phyloP scores from a whole-genome alignment of 1,139 yeast species.

The Debaryomyces fabryi region DNA sequence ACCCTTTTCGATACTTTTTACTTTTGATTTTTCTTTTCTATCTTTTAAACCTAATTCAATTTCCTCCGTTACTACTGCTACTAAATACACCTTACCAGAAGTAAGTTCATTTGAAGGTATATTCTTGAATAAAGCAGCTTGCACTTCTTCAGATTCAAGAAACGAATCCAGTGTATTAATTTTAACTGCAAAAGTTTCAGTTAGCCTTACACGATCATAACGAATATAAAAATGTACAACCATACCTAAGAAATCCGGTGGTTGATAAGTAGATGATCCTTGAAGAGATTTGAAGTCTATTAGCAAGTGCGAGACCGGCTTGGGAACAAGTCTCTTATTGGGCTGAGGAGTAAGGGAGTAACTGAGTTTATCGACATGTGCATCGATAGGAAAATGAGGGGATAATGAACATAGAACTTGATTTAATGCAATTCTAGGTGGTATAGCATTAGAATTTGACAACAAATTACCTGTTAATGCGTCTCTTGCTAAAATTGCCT shows the following conservation, averaged over 20 bases:
- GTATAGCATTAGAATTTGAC: slow-evolving; percentile 41
- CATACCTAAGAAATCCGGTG: slow-evolving; percentile 71
- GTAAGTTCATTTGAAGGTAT: slow-evolving; percentile 73
- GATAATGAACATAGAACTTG: slow-evolving; percentile 75
- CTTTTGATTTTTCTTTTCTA: slow-evolving; percentile 23
- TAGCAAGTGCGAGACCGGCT: slow-evolving; percentile 72
- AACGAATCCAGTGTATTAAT: slow-evolving; percentile 62
- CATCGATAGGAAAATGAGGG: slow-evolving; percentile 67
- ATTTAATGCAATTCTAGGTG: slow-evolving; percentile 66
- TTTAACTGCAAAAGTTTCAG: slow-evolving; percentile 79
- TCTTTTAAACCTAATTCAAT: slow-evolving; percentile 40
- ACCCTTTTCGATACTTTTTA: slow-evolving; percentile 68
- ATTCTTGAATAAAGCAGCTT: slow-evolving; percentile 80
- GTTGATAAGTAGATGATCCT: slow-evolving; percentile 62
- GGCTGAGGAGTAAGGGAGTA: slow-evolving; percentile 46
- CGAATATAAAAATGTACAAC: slow-evolving; percentile 75
- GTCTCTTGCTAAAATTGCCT: slow-evolving; percentile 69
- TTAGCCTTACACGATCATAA: slow-evolving; percentile 63
- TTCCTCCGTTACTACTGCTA: slow-evolving; percentile 68
- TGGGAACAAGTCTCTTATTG: slow-evolving; percentile 49
- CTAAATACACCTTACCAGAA: slow-evolving; percentile 63
- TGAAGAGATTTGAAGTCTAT: slow-evolving; percentile 77
- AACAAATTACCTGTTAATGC: slow-evolving; percentile 64
- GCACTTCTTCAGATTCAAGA: slow-evolving; percentile 62
- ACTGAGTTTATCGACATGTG: slow-evolving; percentile 35